Evolutionary conservation across 495 filamentous ascomycete genomes (phyloP).

Genomic region (Xylaria curta): DNA sequence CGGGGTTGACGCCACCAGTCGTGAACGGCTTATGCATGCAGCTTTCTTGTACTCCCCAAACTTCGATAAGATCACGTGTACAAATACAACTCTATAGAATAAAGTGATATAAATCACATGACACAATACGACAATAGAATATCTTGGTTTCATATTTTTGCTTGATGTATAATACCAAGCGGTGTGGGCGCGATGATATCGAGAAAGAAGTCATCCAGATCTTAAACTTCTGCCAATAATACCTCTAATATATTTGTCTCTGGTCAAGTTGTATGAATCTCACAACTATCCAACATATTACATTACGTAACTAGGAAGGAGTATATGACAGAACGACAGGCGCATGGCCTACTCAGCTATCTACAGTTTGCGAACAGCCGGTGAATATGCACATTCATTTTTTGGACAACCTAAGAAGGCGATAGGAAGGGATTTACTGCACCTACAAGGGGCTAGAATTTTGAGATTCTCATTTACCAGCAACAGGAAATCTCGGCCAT

Average conservation of each 20-base stretch:
- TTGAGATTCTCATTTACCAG: no score
- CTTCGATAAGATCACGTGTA: slow-evolving; percentile 6
- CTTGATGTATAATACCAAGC: not conserved
- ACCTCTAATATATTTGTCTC: not conserved
- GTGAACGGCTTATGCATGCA: not conserved
- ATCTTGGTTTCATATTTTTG: not conserved
- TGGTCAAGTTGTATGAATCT: not conserved
- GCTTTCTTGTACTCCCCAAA: slow-evolving; percentile 9
- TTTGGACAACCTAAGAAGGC: no score
- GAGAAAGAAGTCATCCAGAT: not conserved
- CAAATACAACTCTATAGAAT: not conserved
- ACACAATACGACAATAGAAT: not conserved
- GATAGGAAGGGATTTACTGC: no score
- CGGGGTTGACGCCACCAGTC: slow-evolving; percentile 8
- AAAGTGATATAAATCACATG: slow-evolving; percentile 10
- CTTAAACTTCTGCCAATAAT: not conserved
- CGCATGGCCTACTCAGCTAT: no score
- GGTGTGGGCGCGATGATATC: not conserved
- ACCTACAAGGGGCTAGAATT: no score
- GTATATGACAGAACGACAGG: no score
- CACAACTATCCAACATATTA: not conserved
- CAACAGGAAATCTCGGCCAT: no score
- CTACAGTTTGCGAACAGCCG: no score
- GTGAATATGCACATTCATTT: no score
- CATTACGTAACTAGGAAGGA: not conserved